Percentiles rank a stretch among this genome's conserved stretches.
phyloP scores from a whole-genome alignment of 2,329 filamentous ascomycete genomes.

The Fusarium sp. region DNA sequence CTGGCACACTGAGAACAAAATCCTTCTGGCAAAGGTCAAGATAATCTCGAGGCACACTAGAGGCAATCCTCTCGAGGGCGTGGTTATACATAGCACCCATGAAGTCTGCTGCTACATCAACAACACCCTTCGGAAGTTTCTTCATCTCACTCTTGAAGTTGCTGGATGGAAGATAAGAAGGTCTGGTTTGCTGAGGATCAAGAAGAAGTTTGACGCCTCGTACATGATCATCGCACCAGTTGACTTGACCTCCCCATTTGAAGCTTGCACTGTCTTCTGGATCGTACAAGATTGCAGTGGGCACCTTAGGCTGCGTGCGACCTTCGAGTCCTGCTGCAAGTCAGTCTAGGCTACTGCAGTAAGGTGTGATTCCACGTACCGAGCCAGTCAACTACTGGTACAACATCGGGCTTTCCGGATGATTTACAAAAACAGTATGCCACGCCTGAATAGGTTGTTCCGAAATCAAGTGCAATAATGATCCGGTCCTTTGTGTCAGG shows the following conservation, averaged over 20 bases:
- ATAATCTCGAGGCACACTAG: background rate
- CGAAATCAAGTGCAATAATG: background rate
- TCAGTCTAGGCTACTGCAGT: background rate
- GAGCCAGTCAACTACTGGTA: background rate
- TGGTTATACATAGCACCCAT: background rate
- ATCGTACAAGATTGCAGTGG: background rate
- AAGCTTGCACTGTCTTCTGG: background rate
- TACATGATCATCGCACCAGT: background rate
- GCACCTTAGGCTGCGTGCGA: background rate
- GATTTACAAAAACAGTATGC: background rate
- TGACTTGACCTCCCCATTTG: background rate
- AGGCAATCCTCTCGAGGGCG: background rate
- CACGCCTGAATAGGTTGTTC: background rate
- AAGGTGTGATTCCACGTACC: background rate
- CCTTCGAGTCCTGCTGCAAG: background rate
- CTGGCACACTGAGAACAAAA: background rate
- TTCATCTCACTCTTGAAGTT: background rate
- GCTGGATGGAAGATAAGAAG: background rate
- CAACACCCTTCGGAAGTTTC: background rate
- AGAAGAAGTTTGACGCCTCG: background rate
- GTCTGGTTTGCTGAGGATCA: background rate
- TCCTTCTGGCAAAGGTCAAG: background rate
- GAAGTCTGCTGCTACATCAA: background rate
- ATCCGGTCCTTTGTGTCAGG: background rate
- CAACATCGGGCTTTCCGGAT: background rate